Conservation (phyloP, 768 basidiomycete species). For the Boletus reticulatus region DNA sequence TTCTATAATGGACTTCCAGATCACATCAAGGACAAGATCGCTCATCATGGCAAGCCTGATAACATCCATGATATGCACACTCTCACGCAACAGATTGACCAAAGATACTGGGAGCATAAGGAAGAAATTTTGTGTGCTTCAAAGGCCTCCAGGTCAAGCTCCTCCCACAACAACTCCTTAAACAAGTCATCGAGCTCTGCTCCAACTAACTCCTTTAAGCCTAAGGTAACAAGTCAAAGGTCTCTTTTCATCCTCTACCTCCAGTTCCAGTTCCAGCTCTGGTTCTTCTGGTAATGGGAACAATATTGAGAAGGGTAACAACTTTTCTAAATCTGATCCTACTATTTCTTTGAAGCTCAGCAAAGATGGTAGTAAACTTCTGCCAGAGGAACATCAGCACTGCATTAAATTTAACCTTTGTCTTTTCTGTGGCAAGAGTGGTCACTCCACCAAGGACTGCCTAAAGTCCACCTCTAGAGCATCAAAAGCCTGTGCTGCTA, state of each 20-base stretch:
- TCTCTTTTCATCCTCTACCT: too few species aligned
- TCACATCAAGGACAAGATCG: background rate
- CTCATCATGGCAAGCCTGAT: background rate
- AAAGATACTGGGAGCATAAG: background rate
- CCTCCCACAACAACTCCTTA: too few species aligned
- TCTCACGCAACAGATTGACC: background rate
- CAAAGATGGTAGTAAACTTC: background rate
- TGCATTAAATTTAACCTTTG: too few species aligned
- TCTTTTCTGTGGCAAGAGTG: too few species aligned
- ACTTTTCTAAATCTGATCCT: background rate
- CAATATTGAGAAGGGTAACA: background rate
- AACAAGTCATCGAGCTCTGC: too few species aligned
- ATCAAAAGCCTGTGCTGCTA: background rate
- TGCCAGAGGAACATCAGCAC: background rate
- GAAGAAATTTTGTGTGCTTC: background rate
- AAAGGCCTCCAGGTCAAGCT: too few species aligned
- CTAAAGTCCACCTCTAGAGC: background rate
- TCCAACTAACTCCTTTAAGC: background rate
- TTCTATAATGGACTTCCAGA: background rate
- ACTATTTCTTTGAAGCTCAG: background rate
- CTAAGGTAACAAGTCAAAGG: background rate
- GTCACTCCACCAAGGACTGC: background rate
- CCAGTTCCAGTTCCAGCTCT: background rate
- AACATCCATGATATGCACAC: background rate
- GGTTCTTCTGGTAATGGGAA: background rate